Conservation (phyloP, 148 eudicot genomes). For the Fagopyrum tataricum region DNA sequence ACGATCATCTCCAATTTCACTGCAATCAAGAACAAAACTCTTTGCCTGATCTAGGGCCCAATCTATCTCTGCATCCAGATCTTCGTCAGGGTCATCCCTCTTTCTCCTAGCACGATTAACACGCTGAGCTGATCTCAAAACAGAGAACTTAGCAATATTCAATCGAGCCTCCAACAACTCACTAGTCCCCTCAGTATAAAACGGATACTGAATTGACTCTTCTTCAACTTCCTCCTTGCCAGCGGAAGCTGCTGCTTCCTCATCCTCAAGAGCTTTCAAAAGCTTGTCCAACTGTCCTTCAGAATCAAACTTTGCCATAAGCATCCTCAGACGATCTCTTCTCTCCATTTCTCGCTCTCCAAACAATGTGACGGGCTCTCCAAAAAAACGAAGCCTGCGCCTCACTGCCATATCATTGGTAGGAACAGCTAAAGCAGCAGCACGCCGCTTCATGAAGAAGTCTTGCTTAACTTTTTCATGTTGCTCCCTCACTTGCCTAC, state of each 20-base stretch:
- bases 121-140: conserved; percentile 54
- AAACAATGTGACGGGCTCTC: conserved; percentile 83
- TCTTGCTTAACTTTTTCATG: conserved; percentile 81
- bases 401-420: conserved; percentile 88
- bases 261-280: conserved; percentile 89
- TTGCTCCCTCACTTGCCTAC: conserved; percentile 53
- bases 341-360: conserved; percentile 99
- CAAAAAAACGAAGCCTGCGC: conserved; percentile 64
- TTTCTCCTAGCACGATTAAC: conserved; percentile 68
- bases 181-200: conserved; percentile 72
- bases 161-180: conserved; percentile 55
- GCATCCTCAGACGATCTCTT: conserved; percentile 74
- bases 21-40: conserved; percentile 56
- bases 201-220: conserved; percentile 67
- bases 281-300: conserved; percentile 87
- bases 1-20: conserved; percentile 91
- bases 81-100: conserved; percentile 93
- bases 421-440: conserved; percentile 91
- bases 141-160: conserved; percentile 60
- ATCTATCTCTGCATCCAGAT: conserved; percentile 77
- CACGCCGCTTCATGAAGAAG: conserved; percentile 72
- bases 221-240: conserved; percentile 49
- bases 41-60: conserved; percentile 71
- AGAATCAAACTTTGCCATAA: conserved; percentile 86
- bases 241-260: conserved; percentile 49